Evolutionary conservation across 768 basidiomycete genomes (phyloP).

Genomic region (Phylloporus arenicola): DNA sequence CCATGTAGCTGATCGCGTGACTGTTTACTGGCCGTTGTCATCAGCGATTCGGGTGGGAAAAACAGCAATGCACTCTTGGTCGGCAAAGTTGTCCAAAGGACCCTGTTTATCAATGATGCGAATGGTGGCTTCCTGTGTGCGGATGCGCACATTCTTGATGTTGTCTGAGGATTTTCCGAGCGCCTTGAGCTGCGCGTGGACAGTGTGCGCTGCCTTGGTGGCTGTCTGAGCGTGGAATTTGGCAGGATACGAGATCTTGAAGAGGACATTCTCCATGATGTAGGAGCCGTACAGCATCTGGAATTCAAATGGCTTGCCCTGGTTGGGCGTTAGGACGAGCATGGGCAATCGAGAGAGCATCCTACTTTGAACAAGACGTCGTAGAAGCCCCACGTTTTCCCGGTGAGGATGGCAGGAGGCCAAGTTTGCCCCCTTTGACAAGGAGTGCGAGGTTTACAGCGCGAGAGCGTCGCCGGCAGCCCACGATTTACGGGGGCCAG

Average conservation of each 20-base stretch:
- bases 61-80: slow-evolving; percentile 62
- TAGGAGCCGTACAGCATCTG: slow-evolving; percentile 83
- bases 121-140: slow-evolving; percentile 91
- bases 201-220: slow-evolving; percentile 80
- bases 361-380: slow-evolving; percentile 86
- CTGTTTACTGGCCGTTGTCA: slow-evolving; percentile 32
- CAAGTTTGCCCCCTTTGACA: slow-evolving; percentile 89
- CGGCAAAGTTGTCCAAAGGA: slow-evolving; percentile 88
- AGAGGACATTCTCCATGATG: slow-evolving; percentile 92
- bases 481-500: slow-evolving; percentile 91
- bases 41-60: not conserved
- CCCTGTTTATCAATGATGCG: slow-evolving; percentile 94
- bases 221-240: slow-evolving; percentile 97
- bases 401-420: slow-evolving; percentile 82
- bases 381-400: slow-evolving; percentile 96
- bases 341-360: not conserved
- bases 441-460: slow-evolving; percentile 88
- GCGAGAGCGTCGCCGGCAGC: slow-evolving; percentile 89
- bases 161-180: slow-evolving; percentile 83
- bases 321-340: not conserved
- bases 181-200: slow-evolving; percentile 71
- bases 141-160: slow-evolving; percentile 86
- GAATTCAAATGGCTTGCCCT: slow-evolving; percentile 90
- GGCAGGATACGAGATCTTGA: slow-evolving; percentile 92
- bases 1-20: slow-evolving; percentile 95